Conservation (phyloP, 441 rosid genomes). For the Populus trichocarpa region DNA sequence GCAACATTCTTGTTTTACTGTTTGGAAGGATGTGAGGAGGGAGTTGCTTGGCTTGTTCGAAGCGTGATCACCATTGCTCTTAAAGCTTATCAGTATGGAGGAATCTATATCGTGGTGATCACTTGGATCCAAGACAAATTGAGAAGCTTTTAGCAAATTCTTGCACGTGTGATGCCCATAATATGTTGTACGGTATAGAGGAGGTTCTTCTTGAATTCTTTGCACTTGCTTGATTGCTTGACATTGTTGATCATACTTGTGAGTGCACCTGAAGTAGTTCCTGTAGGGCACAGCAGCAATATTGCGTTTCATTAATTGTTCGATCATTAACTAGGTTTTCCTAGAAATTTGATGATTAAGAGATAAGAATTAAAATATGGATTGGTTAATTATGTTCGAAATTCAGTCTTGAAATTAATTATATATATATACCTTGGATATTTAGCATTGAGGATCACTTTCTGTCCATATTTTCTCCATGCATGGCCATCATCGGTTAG, state of each 20-base stretch:
- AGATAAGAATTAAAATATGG: no score
- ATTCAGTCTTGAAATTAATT: not conserved
- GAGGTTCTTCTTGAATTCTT: constrained; percentile 38
- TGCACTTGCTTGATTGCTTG: constrained; percentile 78
- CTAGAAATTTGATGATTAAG: not conserved
- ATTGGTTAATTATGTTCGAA: not conserved
- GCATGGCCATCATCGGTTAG: constrained; percentile 57
- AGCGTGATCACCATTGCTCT: not conserved
- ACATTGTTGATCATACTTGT: constrained; percentile 64
- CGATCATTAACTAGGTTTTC: not conserved
- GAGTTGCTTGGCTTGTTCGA: not conserved
- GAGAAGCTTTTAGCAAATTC: constrained; percentile 23
- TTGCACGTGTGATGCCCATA: constrained; percentile 67
- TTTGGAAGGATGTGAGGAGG: constrained; percentile 15
- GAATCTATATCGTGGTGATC: constrained; percentile 7
- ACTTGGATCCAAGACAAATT: constrained; percentile 20
- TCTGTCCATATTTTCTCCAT: constrained; percentile 95
- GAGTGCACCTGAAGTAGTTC: constrained; percentile 78
- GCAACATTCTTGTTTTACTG: constrained; percentile 21
- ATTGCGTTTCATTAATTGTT: not conserved
- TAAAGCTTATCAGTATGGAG: constrained; percentile 41
- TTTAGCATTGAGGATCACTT: constrained; percentile 50
- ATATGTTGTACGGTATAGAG: constrained; percentile 47
- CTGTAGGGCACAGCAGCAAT: constrained; percentile 22
- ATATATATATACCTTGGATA: constrained; percentile 43